These are phyloP conservation scores for Suhomyces bokatorum DNA, from an alignment of 1,139 yeast species.

Conservation along the genomic window DNA sequence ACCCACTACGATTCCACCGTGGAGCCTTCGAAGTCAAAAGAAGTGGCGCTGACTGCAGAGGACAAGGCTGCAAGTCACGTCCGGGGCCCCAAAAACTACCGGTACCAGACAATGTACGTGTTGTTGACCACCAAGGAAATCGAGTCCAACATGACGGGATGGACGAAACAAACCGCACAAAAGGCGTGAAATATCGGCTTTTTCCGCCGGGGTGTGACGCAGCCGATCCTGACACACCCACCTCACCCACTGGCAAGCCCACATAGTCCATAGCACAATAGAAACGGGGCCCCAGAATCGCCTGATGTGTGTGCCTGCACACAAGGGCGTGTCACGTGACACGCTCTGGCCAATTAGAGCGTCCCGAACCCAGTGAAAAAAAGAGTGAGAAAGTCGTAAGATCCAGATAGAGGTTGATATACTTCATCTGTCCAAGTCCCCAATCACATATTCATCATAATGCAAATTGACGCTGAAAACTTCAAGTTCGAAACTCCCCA, in stretches of 20 bases:
- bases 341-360: constrained; percentile 13
- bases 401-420: constrained; percentile 5
- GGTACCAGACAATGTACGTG: constrained; percentile 24
- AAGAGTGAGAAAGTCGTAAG: constrained; percentile 15
- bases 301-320: constrained; percentile 1
- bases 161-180: constrained; percentile 19
- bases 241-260: neutral
- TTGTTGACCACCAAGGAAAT: constrained; percentile 15
- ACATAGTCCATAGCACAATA: neutral
- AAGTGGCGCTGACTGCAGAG: neutral
- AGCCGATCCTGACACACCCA: neutral
- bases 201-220: neutral
- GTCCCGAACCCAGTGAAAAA: constrained; percentile 13
- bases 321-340: constrained; percentile 8
- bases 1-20: constrained; percentile 9
- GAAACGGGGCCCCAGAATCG: neutral
- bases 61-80: constrained; percentile 11
- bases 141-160: constrained; percentile 9
- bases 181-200: neutral
- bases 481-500: constrained; percentile 76
- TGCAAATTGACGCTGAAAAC: constrained; percentile 50
- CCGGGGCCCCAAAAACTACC: constrained; percentile 21
- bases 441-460: constrained; percentile 16
- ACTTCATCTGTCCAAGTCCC: constrained; percentile 3
- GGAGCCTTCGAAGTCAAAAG: constrained; percentile 10